Evolutionary conservation across 2,329 filamentous ascomycete species (phyloP), one percentile per base, ranked within the genome.

Genomic region (Hirsutella rhossiliensis): DNA sequence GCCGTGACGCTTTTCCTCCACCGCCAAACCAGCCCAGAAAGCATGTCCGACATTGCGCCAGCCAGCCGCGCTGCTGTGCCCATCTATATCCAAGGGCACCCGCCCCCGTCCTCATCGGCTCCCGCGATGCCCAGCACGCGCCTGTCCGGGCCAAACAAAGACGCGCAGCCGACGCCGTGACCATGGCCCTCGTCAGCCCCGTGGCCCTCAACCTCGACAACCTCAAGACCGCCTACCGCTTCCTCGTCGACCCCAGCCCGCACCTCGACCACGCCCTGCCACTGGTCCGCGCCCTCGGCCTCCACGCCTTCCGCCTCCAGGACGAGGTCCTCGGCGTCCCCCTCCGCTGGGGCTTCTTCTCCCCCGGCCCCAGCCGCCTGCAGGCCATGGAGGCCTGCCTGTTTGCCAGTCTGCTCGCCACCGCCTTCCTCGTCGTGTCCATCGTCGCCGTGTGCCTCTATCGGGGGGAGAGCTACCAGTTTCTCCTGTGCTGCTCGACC

Each of bases 321-420:
- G 30, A 42, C 29, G 29, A 42, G 19, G 13, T 42, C 12, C 30
- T 42, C 12, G 13, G 40, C 31, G 20, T 42, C 19, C 40, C 40
- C 19, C 30, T 17, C 13, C 40, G 31, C 12, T 42, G 40, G 40
- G 40, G 40, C 9, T 42, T 42, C 30, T 42, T 36, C 31, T 42
- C 40, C 18, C 40, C 40, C 18, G 40, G 40, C 2, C 40, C 40
- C 30, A 36, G 40, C 30, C 40, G 40, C 20, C 20, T 42, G 40
- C 40, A 42, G 19, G 40, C 40, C 18, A 36, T 42, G 30, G 40
- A 42, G 13, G 40, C 30, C 13, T 36, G 40, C 23, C 40, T 42
- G 8, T 36, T 42, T 23, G 40, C 40, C 13, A 42, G 23, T n/a
- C 30, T 42, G 11, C 15, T 42, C 2, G 19, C 40, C 7, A 42